phyloP scores from a whole-genome alignment of 148 eudicot species.

The Limonium bicolor region DNA sequence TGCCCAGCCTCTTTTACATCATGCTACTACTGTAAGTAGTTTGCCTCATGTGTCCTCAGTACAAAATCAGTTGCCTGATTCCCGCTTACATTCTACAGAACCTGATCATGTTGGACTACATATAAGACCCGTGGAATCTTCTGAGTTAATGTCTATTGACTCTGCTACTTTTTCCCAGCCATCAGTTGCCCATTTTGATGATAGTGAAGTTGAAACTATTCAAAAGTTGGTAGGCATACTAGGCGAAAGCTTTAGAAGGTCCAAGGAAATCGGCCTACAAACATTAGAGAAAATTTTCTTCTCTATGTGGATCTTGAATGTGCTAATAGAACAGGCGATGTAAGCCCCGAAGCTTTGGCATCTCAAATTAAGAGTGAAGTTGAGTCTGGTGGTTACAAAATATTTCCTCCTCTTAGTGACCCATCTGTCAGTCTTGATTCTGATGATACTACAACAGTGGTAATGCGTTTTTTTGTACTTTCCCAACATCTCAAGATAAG shows the following conservation, averaged over 20 bases:
- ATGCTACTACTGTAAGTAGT: constrained; percentile 2
- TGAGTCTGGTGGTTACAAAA: constrained; percentile 13
- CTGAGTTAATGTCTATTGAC: neutral
- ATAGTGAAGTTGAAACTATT: constrained; percentile 5
- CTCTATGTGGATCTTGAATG: constrained; percentile 6
- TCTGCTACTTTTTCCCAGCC: constrained; percentile 1
- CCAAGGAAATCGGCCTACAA: constrained; percentile 7
- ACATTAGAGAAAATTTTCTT: constrained; percentile 13
- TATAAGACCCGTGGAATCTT: neutral
- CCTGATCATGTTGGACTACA: constrained; percentile 4
- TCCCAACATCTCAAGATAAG: constrained; percentile 12
- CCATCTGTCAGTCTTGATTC: constrained; percentile 3
- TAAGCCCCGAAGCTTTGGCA: constrained; percentile 17
- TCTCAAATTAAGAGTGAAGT: constrained; percentile 15
- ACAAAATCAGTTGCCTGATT: constrained; percentile 1
- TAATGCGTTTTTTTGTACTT: constrained; percentile 17
- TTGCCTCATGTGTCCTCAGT: no score
- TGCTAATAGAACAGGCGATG: constrained; percentile 2
- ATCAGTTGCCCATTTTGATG: neutral
- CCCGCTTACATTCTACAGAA: neutral
- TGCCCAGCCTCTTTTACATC: constrained; percentile 6
- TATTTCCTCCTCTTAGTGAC: constrained; percentile 16
- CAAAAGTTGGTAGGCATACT: constrained; percentile 9
- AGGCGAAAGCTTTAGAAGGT: constrained; percentile 13
- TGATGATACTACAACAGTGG: constrained; percentile 16